phyloP scores from a whole-genome alignment of 23 red algal species.

The Agarophyton chilense region DNA sequence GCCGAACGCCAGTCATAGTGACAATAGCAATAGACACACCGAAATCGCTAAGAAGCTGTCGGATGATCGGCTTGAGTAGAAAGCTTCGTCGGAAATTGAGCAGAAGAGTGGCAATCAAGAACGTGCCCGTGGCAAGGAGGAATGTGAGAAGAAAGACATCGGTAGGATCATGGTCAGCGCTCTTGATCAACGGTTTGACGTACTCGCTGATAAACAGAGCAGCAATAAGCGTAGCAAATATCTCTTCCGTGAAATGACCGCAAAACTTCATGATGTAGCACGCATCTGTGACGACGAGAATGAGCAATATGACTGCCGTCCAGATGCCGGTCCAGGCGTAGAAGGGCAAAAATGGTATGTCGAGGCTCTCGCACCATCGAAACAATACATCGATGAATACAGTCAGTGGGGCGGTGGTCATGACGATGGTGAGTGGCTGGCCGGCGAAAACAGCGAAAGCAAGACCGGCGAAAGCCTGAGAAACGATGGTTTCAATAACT shows the following conservation, averaged over 20 bases:
- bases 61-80: slow-evolving; percentile 81
- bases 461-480: slow-evolving; percentile 85
- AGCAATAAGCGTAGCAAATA: slow-evolving; percentile 90
- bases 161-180: slow-evolving; percentile 57
- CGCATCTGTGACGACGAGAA: slow-evolving; percentile 76
- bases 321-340: slow-evolving; percentile 99
- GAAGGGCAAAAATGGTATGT: slow-evolving; percentile 92
- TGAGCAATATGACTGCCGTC: slow-evolving; percentile 84
- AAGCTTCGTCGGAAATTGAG: slow-evolving; percentile 83
- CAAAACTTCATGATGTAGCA: slow-evolving; percentile 79
- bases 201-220: slow-evolving; percentile 87
- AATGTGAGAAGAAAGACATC: slow-evolving; percentile 85
- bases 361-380: slow-evolving; percentile 82
- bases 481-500: slow-evolving; percentile 91
- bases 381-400: slow-evolving; percentile 93
- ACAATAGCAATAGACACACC: slow-evolving; percentile 86
- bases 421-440: slow-evolving; percentile 92
- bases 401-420: slow-evolving; percentile 89
- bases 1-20: slow-evolving; percentile 72
- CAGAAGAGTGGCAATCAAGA: slow-evolving; percentile 75
- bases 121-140: slow-evolving; percentile 82
- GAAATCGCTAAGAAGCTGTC: slow-evolving; percentile 90
- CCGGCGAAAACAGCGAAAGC: slow-evolving; percentile 85
- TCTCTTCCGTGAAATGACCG: slow-evolving; percentile 97
- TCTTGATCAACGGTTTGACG: slow-evolving; percentile 79